Conservation (phyloP, 140 eudicot species). For the Anethum foeniculum region DNA sequence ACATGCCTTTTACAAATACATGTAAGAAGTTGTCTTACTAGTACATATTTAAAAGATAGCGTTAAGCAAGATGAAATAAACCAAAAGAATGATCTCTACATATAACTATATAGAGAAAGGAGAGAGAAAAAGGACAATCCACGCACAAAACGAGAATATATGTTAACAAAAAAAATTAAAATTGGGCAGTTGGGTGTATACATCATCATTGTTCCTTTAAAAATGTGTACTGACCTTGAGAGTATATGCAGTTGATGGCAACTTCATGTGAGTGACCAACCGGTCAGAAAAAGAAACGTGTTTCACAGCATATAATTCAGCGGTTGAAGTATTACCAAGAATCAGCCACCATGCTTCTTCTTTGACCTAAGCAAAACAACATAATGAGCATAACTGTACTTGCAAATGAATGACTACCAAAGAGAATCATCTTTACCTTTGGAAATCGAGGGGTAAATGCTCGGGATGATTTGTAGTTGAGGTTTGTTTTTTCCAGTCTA, state of each 20-base stretch:
- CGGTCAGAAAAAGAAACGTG: conserved; percentile 67
- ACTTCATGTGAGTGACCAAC: conserved; percentile 63
- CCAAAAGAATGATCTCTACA: not conserved
- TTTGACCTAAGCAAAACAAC: conserved; percentile 42
- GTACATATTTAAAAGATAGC: not conserved
- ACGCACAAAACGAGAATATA: not conserved
- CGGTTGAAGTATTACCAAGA: conserved; percentile 66
- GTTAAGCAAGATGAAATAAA: not conserved
- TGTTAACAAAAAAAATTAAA: not conserved
- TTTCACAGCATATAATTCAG: conserved; percentile 69
- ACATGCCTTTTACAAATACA: not conserved
- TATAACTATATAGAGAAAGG: not conserved
- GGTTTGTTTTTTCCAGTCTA: conserved; percentile 53
- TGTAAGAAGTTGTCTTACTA: not conserved
- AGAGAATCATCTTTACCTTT: conserved; percentile 41
- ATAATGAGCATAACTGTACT: conserved; percentile 6
- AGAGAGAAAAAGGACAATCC: not conserved
- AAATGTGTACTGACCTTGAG: conserved; percentile 38
- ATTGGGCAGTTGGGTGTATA: not conserved
- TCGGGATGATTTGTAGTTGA: conserved; percentile 42
- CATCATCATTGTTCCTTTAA: not conserved
- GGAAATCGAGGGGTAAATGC: conserved; percentile 91
- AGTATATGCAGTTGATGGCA: conserved; percentile 49
- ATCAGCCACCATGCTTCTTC: conserved; percentile 97
- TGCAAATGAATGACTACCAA: not conserved